phyloP scores from a whole-genome alignment of 495 filamentous ascomycete genomes.

The Penicillium chermesinum region DNA sequence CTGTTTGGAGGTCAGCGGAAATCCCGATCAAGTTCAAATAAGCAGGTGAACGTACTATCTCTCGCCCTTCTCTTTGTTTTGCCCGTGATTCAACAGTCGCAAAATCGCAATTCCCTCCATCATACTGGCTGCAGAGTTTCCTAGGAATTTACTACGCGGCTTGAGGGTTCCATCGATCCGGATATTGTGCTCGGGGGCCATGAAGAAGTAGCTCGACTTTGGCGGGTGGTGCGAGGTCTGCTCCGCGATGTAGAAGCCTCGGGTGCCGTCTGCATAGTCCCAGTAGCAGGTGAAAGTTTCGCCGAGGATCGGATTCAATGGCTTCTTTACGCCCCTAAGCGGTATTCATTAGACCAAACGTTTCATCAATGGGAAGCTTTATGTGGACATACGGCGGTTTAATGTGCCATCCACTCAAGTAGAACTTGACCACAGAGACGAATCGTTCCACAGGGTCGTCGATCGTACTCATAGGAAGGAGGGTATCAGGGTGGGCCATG shows the following conservation, averaged over 20 bases:
- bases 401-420: slow-evolving; percentile 98
- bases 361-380: slow-evolving; percentile 7
- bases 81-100: slow-evolving; percentile 71
- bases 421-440: slow-evolving; percentile 93
- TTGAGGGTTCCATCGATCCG: slow-evolving; percentile 94
- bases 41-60: slow-evolving; percentile 66
- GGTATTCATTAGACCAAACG: background rate
- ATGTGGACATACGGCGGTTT: slow-evolving; percentile 74
- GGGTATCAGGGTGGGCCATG: slow-evolving; percentile 97
- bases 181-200: slow-evolving; percentile 92
- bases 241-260: slow-evolving; percentile 93
- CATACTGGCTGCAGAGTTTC: slow-evolving; percentile 95
- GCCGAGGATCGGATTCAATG: slow-evolving; percentile 92
- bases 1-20: slow-evolving; percentile 35
- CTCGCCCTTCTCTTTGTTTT: slow-evolving; percentile 60
- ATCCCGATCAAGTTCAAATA: background rate
- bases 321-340: slow-evolving; percentile 91
- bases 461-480: slow-evolving; percentile 78
- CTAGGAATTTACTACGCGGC: slow-evolving; percentile 92
- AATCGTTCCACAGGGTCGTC: slow-evolving; percentile 91
- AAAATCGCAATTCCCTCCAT: slow-evolving; percentile 96
- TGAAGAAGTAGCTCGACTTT: slow-evolving; percentile 98
- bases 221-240: slow-evolving; percentile 96
- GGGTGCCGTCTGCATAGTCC: slow-evolving; percentile 82
- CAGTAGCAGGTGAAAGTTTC: slow-evolving; percentile 94